These are phyloP conservation scores for Trichoderma hamatum DNA, from an alignment of 2,329 filamentous ascomycete species.

Conservation along the genomic window DNA sequence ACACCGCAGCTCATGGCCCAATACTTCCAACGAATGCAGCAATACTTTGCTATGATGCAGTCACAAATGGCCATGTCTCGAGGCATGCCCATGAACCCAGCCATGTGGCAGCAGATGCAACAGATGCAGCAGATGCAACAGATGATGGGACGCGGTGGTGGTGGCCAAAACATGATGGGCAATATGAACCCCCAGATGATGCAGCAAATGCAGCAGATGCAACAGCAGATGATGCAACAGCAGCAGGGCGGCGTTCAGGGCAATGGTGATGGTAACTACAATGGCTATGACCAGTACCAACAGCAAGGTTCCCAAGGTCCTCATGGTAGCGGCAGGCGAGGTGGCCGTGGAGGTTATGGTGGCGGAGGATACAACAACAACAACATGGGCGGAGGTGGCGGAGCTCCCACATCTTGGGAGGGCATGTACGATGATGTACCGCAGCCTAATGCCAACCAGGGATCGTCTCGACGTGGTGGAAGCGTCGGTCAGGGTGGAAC, in stretches of 20 bases:
- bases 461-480: constrained; percentile 47
- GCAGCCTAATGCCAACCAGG: constrained; percentile 67
- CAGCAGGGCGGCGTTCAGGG: constrained; percentile 38
- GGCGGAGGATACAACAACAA: constrained; percentile 34
- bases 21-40: constrained; percentile 98
- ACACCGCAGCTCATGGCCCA: constrained; percentile 97
- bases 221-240: constrained; percentile 48
- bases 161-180: constrained; percentile 45
- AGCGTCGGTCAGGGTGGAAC: constrained; percentile 46
- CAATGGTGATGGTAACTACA: constrained; percentile 35
- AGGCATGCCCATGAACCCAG: constrained; percentile 71
- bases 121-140: constrained; percentile 73
- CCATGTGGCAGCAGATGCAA: constrained; percentile 76
- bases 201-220: constrained; percentile 59
- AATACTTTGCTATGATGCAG: constrained; percentile 95
- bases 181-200: constrained; percentile 58
- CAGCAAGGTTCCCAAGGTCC: constrained; percentile 51
- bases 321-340: constrained; percentile 29
- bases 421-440: constrained; percentile 98
- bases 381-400: constrained; percentile 48
- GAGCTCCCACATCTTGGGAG: constrained; percentile 86
- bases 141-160: constrained; percentile 52
- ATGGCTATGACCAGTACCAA: constrained; percentile 44
- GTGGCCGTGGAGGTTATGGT: constrained; percentile 35
- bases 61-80: constrained; percentile 87